Conservation (phyloP, 2,329 filamentous ascomycete genomes). For the Blastomyces parvus region DNA sequence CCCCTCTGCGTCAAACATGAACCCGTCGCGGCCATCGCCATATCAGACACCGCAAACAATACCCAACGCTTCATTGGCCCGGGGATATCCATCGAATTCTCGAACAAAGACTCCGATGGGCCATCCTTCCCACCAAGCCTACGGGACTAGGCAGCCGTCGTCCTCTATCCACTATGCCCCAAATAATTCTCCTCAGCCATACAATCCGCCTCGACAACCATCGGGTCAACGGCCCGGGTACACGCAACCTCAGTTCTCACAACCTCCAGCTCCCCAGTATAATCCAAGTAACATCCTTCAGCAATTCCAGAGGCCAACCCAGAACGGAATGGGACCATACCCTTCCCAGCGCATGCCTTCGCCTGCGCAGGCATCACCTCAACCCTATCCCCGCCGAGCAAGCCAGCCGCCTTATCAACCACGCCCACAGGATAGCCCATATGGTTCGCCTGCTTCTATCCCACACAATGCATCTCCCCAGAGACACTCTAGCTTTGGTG, state of each 20-base stretch:
- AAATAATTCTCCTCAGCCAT: constrained; percentile 21
- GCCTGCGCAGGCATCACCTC: constrained; percentile 26
- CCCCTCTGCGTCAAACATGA: constrained; percentile 26
- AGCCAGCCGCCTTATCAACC: constrained; percentile 21
- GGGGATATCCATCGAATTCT: constrained; percentile 24
- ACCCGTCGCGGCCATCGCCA: constrained; percentile 21
- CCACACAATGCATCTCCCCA: constrained; percentile 28
- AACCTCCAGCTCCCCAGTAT: constrained; percentile 23
- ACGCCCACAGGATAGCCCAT: constrained; percentile 21
- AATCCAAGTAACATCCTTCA: constrained; percentile 28
- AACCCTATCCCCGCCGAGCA: constrained; percentile 29
- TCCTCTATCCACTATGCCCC: constrained; percentile 27
- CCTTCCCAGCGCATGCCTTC: constrained; percentile 23
- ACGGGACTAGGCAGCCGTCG: constrained; percentile 25
- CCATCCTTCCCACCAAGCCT: constrained; percentile 27
- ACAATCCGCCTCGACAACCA: constrained; percentile 26
- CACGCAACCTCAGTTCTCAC: constrained; percentile 27
- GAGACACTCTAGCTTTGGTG: constrained; percentile 24
- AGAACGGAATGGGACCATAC: constrained; percentile 30
- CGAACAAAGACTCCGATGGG: constrained; percentile 22
- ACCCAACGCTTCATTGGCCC: constrained; percentile 20
- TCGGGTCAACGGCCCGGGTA: constrained; percentile 29
- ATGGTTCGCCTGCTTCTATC: constrained; percentile 18
- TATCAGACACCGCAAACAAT: constrained; percentile 23
- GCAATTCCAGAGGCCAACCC: constrained; percentile 33